phyloP scores from a whole-genome alignment of 495 filamentous ascomycete genomes.

The Neurospora sp. region DNA sequence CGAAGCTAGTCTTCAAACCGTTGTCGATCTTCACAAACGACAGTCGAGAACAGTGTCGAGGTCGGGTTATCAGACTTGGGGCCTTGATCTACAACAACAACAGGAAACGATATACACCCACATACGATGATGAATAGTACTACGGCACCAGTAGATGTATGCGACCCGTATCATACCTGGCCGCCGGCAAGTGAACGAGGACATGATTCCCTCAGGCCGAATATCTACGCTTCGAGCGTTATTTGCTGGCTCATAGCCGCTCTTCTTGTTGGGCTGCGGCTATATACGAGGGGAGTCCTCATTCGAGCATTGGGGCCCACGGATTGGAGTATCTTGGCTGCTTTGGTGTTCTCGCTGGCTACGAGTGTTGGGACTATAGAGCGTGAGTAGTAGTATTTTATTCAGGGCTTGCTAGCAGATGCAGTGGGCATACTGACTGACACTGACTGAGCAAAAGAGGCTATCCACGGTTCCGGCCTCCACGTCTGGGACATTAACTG shows the following conservation, averaged over 20 bases:
- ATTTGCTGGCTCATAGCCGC: slow-evolving; percentile 18
- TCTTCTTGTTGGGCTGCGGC: slow-evolving; percentile 19
- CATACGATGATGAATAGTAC: neutral
- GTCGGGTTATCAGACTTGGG: neutral
- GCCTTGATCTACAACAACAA: neutral
- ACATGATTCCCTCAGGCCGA: slow-evolving; percentile 14
- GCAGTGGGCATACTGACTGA: neutral
- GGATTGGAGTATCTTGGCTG: slow-evolving; percentile 21
- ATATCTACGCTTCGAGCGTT: slow-evolving; percentile 12
- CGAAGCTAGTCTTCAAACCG: neutral
- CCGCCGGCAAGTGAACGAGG: slow-evolving; percentile 5
- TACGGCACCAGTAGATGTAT: neutral
- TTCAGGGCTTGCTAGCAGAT: neutral
- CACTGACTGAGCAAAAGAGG: slow-evolving; percentile 14
- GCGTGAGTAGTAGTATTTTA: slow-evolving; percentile 13
- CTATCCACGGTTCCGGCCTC: slow-evolving; percentile 13
- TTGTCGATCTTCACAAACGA: neutral
- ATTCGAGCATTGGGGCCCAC: slow-evolving; percentile 16
- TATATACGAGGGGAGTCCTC: slow-evolving; percentile 19
- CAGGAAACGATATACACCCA: neutral
- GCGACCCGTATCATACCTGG: neutral
- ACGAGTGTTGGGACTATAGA: slow-evolving; percentile 15
- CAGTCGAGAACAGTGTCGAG: neutral
- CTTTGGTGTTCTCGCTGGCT: slow-evolving; percentile 18
- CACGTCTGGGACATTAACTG: slow-evolving; percentile 23